phyloP scores from a whole-genome alignment of 768 basidiomycete species.

The Boletus tomentosulus region DNA sequence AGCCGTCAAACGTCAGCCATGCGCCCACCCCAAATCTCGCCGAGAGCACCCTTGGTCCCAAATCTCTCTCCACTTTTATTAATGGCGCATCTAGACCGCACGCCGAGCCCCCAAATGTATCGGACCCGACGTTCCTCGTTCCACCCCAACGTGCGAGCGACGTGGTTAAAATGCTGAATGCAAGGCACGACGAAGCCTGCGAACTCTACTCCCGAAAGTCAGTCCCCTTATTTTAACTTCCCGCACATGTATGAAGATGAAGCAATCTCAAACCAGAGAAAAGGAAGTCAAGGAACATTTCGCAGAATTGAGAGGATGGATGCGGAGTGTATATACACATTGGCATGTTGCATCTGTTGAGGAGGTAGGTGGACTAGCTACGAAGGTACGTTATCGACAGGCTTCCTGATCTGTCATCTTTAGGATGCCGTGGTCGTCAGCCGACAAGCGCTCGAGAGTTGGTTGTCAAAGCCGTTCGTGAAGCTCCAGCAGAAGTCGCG shows the following conservation, averaged over 20 bases:
- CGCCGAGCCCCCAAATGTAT: conserved; percentile 5
- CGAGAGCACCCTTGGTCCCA: conserved; percentile 15
- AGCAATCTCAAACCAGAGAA: conserved; percentile 35
- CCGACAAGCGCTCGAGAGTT: conserved; percentile 54
- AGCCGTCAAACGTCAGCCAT: conserved; percentile 10
- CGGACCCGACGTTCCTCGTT: conserved; percentile 24
- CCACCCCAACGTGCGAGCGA: conserved; percentile 56
- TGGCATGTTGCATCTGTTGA: conserved; percentile 52
- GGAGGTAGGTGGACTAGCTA: conserved; percentile 39
- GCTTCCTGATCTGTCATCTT: conserved; percentile 14
- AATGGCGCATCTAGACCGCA: conserved; percentile 19
- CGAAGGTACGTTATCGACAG: conserved; percentile 5
- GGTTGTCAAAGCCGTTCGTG: conserved; percentile 44
- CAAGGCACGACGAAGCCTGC: conserved; percentile 50
- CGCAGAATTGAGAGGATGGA: conserved; percentile 44
- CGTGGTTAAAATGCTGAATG: conserved; percentile 53
- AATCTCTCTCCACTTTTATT: conserved; percentile 12
- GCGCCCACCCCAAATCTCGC: conserved; percentile 14
- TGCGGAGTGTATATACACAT: conserved; percentile 55
- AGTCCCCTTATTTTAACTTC: conserved; percentile 22
- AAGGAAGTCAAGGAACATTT: conserved; percentile 42
- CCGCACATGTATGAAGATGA: conserved; percentile 14
- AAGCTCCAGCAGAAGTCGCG: conserved; percentile 19
- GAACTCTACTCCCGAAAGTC: conserved; percentile 46
- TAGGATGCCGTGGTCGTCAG: conserved; percentile 60